Conservation (phyloP, 176 grass and related monocot genomes). For the Avena insularis region DNA sequence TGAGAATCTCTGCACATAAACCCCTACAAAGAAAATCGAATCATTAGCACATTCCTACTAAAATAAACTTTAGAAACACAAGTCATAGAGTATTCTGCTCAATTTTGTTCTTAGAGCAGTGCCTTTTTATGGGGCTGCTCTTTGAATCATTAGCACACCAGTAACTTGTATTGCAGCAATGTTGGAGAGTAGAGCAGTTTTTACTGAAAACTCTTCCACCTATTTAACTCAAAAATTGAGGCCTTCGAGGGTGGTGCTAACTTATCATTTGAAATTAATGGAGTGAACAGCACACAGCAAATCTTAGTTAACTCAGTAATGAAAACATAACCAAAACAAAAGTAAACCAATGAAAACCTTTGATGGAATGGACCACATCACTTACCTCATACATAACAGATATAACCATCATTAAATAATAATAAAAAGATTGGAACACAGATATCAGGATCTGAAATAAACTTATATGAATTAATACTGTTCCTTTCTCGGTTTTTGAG, state of each 20-base stretch:
- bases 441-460: constrained; percentile 10
- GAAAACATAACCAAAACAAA: constrained; percentile 9
- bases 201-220: neutral
- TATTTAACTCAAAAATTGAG: neutral
- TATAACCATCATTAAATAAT: neutral
- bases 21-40: constrained; percentile 48
- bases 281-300: constrained; percentile 1
- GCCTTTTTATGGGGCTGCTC: too few species aligned
- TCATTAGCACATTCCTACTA: neutral
- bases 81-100: neutral
- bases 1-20: constrained; percentile 57
- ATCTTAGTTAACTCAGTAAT: neutral
- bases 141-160: neutral
- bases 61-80: neutral
- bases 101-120: neutral
- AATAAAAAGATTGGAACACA: neutral
- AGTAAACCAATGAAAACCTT: neutral
- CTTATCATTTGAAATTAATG: neutral
- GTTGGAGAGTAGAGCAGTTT: neutral
- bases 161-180: neutral
- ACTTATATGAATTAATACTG: constrained; percentile 37
- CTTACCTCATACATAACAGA: neutral
- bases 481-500: neutral
- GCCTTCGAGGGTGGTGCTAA: neutral
- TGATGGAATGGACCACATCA: neutral